Percentiles rank a stretch among this genome's conserved stretches.
Conservation (phyloP, 164 flowering plant species). For the Amborella trichopoda region DNA sequence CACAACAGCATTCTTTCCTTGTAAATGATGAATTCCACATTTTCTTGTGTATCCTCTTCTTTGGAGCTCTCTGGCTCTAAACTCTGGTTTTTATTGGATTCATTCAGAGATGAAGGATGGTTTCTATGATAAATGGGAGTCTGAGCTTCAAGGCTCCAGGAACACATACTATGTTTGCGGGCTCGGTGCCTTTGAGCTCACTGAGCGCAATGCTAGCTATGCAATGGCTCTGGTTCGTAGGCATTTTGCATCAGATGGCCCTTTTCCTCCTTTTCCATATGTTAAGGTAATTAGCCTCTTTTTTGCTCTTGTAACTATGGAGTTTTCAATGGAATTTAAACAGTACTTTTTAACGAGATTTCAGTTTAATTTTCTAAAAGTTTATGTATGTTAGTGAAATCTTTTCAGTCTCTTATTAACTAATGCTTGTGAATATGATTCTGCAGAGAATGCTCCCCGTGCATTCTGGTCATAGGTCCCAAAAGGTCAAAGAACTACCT, state of each 20-base stretch:
- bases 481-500: constrained; percentile 14
- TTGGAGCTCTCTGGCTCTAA: too few species aligned
- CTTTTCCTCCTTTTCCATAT: constrained; percentile 43
- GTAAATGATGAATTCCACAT: too few species aligned
- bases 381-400: too few species aligned
- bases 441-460: constrained; percentile 48
- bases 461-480: constrained; percentile 9
- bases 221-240: constrained; percentile 49
- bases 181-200: constrained; percentile 77
- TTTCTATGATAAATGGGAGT: constrained; percentile 54
- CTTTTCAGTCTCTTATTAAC: too few species aligned
- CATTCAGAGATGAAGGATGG: constrained; percentile 62
- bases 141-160: constrained; percentile 49
- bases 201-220: constrained; percentile 74
- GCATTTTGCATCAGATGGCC: constrained; percentile 46
- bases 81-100: too few species aligned
- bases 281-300: constrained; percentile 50
- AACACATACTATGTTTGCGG: constrained; percentile 74
- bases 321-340: too few species aligned
- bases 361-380: too few species aligned
- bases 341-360: too few species aligned
- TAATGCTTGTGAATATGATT: not conserved
- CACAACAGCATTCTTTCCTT: too few species aligned
- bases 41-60: too few species aligned
- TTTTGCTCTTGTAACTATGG: too few species aligned